These are phyloP conservation scores for Mycena leptocephala DNA, from an alignment of 768 basidiomycete species.

Conservation along the genomic window DNA sequence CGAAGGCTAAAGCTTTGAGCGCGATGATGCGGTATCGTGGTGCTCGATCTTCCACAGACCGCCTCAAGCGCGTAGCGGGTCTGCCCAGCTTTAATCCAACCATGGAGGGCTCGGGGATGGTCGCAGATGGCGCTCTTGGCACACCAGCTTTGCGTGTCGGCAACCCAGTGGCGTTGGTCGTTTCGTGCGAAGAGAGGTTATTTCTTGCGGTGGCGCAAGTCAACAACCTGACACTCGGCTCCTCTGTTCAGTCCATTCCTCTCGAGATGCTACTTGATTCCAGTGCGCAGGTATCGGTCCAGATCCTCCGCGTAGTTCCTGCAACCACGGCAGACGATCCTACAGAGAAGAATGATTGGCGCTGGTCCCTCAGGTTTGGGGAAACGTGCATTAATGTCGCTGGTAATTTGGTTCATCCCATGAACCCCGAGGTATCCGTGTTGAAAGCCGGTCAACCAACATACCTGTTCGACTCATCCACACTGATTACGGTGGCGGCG, in stretches of 20 bases:
- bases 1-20: neutral
- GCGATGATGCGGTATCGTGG: neutral
- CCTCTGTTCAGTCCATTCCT: too few species aligned
- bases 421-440: neutral
- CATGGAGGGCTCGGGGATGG: neutral
- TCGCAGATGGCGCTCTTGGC: neutral
- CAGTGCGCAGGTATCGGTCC: neutral
- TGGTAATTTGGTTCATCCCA: too few species aligned
- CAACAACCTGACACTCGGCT: too few species aligned
- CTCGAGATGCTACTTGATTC: conserved; percentile 4
- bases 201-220: too few species aligned
- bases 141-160: neutral
- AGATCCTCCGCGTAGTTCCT: too few species aligned
- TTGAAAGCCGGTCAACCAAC: neutral
- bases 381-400: neutral
- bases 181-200: neutral
- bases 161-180: neutral
- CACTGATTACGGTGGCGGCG: neutral
- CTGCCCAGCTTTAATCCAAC: neutral
- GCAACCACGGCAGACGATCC: too few species aligned
- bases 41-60: too few species aligned
- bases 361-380: neutral
- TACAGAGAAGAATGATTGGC: neutral
- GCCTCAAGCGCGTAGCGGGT: conserved; percentile 14
- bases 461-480: neutral